A percentile compares a stretch with the other conserved stretches of the same genome.
Evolutionary conservation across 1,284 basidiomycete species (phyloP).

Genomic region (Sanguinoderma infundibulare): DNA sequence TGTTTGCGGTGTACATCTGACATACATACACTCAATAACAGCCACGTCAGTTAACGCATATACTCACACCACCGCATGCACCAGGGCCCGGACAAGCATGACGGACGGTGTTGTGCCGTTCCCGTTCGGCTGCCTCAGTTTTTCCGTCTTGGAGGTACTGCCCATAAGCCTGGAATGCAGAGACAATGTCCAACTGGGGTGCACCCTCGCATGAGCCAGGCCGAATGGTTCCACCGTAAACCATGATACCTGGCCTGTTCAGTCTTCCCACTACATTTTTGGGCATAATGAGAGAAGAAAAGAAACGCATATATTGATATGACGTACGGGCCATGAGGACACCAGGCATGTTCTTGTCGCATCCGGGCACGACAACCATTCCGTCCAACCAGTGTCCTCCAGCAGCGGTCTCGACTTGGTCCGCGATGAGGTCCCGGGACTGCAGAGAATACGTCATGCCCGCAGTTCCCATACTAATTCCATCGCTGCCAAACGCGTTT

Average conservation of each 20-base stretch:
- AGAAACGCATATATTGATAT: constrained; percentile 25
- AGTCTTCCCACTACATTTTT: constrained; percentile 76
- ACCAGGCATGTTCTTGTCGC: constrained; percentile 99
- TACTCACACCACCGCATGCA: constrained; percentile 90
- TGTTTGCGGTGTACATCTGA: constrained; percentile 96
- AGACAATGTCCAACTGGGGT: constrained; percentile 89
- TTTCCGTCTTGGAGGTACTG: constrained; percentile 90
- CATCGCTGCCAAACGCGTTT: constrained; percentile 59
- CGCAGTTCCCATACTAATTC: constrained; percentile 94
- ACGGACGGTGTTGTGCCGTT: constrained; percentile 84
- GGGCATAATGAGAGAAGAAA: background rate
- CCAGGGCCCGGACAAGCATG: constrained; percentile 95
- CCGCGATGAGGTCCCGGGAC: constrained; percentile 96
- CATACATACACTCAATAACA: background rate
- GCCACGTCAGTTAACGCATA: constrained; percentile 29
- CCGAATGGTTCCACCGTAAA: constrained; percentile 95
- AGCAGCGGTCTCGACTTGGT: constrained; percentile 95
- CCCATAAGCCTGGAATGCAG: constrained; percentile 95
- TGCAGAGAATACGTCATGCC: constrained; percentile 96
- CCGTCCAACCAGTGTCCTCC: constrained; percentile 99
- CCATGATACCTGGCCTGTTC: constrained; percentile 95
- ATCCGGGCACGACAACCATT: constrained; percentile 95
- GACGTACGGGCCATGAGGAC: constrained; percentile 90
- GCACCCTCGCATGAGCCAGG: constrained; percentile 86
- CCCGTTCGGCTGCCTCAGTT: constrained; percentile 81